A percentile compares a stretch with the other conserved stretches of the same genome.
Evolutionary conservation across 768 basidiomycete genomes (phyloP).

Genomic region (Psilocybe cyanescens): DNA sequence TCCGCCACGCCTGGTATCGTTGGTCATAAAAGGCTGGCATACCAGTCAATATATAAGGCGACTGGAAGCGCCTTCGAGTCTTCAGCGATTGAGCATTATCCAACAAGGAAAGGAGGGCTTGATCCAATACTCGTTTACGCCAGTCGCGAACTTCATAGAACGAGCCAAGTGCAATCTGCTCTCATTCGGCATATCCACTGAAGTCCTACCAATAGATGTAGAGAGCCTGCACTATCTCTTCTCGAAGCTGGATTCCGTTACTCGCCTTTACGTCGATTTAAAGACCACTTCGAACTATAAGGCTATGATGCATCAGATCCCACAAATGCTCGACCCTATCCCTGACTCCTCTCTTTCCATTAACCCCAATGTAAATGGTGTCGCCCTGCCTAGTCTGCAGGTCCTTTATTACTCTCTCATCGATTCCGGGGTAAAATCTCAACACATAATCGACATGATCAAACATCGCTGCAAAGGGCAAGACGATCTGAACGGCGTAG

Average conservation of each 20-base stretch:
- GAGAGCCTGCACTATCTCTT: neutral
- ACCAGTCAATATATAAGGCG: neutral
- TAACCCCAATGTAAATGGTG: neutral
- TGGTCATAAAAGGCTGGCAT: neutral
- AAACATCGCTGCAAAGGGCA: conserved; percentile 2
- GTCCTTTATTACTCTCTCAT: conserved; percentile 6
- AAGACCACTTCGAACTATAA: conserved; percentile 1
- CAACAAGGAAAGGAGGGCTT: neutral
- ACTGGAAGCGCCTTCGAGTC: neutral
- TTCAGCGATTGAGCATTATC: conserved; percentile 2
- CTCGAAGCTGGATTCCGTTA: neutral
- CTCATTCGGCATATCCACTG: conserved; percentile 2
- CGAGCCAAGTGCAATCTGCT: neutral
- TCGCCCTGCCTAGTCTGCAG: conserved; percentile 10
- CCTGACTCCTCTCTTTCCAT: neutral
- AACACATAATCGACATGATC: conserved; percentile 8
- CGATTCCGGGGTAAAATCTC: conserved; percentile 5
- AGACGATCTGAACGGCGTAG: neutral
- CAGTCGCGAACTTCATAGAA: neutral
- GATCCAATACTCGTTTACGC: neutral
- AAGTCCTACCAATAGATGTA: neutral
- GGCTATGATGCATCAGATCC: conserved; percentile 6
- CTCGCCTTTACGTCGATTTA: conserved; percentile 5
- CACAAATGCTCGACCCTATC: conserved; percentile 4
- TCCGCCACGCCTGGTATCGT: neutral